A percentile compares a stretch with the other conserved stretches of the same genome.
Evolutionary conservation across 345 rosid species (phyloP).

Genomic region (Syzygium grande): DNA sequence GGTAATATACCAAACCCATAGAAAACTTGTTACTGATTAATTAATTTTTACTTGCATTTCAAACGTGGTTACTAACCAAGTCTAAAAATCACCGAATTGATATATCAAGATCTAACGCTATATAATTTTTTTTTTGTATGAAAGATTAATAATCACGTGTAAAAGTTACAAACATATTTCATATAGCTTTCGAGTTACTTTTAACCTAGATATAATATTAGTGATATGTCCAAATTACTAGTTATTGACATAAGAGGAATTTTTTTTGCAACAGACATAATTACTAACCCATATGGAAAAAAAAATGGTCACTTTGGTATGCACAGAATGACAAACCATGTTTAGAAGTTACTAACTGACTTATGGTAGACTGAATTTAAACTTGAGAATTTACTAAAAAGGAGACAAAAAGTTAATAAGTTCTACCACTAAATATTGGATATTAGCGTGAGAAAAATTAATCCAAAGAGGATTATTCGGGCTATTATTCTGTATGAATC

Average conservation of each 20-base stretch:
- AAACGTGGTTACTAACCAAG: neutral
- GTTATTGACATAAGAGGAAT: neutral
- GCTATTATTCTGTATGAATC: neutral
- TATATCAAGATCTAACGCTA: neutral
- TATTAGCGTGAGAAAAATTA: neutral
- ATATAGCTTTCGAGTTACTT: neutral
- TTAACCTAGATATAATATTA: neutral
- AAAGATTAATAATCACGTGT: neutral
- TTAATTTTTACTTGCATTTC: too few species aligned
- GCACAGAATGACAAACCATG: neutral
- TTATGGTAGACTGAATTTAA: too few species aligned
- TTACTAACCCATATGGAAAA: neutral
- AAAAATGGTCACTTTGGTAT: neutral
- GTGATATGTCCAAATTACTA: neutral
- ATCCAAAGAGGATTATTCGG: neutral
- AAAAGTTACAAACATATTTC: neutral
- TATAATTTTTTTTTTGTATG: neutral
- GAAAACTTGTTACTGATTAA: neutral
- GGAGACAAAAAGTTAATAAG: neutral
- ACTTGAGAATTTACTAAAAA: neutral
- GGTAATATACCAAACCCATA: neutral
- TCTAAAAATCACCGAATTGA: neutral
- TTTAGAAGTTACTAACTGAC: neutral
- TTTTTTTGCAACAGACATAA: neutral
- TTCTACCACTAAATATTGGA: fast-evolving